phyloP scores from a whole-genome alignment of 306 rosid genomes.

The Glycine latifolia region DNA sequence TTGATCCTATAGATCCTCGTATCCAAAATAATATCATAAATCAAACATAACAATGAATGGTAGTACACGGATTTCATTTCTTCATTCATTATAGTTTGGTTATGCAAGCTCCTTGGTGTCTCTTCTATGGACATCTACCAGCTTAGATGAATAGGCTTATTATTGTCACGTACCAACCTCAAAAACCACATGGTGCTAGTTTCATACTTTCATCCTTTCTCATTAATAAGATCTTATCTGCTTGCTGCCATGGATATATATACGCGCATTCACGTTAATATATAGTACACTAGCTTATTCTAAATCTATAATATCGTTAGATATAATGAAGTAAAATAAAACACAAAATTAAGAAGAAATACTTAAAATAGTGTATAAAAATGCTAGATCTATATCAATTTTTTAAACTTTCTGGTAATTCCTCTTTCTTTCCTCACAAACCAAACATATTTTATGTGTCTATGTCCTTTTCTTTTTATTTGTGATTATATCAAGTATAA shows the following conservation, averaged over 20 bases:
- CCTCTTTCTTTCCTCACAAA: too few species aligned
- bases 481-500: not conserved
- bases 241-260: not conserved
- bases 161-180: not conserved
- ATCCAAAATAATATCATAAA: constrained; percentile 46
- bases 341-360: too few species aligned
- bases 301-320: not conserved
- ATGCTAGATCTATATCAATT: too few species aligned
- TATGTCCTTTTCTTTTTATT: constrained; percentile 1
- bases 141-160: not conserved
- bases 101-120: constrained; percentile 15
- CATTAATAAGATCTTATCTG: constrained; percentile 2
- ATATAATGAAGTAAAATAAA: too few species aligned
- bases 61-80: constrained; percentile 35
- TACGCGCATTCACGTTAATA: not conserved
- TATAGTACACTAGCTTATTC: not conserved
- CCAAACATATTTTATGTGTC: not conserved
- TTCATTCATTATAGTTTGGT: constrained; percentile 32
- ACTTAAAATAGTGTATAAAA: too few species aligned
- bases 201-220: not conserved
- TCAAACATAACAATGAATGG: constrained; percentile 5
- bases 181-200: not conserved
- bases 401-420: too few species aligned
- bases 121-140: constrained; percentile 24
- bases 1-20: constrained; percentile 43